Percentiles rank a stretch among this genome's conserved stretches.
Conservation (phyloP, 2,329 filamentous ascomycete genomes). For the Colletotrichum costaricense region DNA sequence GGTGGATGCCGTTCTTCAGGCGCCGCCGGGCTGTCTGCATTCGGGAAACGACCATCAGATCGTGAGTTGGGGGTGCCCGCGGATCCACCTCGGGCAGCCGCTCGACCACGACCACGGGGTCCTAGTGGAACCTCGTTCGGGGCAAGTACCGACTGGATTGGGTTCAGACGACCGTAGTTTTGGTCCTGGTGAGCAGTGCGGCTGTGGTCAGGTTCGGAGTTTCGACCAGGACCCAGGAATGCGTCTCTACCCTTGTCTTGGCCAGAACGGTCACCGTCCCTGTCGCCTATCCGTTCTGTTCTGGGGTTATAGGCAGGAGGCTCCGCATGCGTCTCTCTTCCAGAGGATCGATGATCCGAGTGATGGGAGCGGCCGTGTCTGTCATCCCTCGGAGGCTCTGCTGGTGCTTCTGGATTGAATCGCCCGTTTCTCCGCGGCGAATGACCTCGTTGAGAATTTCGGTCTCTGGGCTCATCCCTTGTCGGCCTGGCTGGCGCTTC, state of each 20-base stretch:
- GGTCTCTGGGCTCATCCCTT: constrained; percentile 53
- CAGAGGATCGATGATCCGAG: constrained; percentile 44
- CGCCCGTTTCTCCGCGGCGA: constrained; percentile 63
- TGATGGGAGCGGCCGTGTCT: constrained; percentile 57
- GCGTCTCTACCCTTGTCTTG: constrained; percentile 55
- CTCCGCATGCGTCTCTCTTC: constrained; percentile 47
- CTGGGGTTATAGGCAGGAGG: constrained; percentile 38
- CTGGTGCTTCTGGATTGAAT: constrained; percentile 43
- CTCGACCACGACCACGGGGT: constrained; percentile 63
- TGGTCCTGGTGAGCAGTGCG: constrained; percentile 66
- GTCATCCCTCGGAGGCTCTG: constrained; percentile 58
- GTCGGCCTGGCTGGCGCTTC: constrained; percentile 48
- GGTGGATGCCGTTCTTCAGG: constrained; percentile 62
- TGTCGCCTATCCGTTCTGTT: constrained; percentile 54
- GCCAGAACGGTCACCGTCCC: constrained; percentile 51
- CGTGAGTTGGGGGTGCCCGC: constrained; percentile 51
- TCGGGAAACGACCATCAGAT: constrained; percentile 55
- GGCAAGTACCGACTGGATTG: constrained; percentile 54
- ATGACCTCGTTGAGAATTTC: constrained; percentile 49
- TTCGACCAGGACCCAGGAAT: constrained; percentile 51
- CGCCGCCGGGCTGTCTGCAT: constrained; percentile 55
- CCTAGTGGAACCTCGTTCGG: constrained; percentile 64
- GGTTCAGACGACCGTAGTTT: constrained; percentile 71
- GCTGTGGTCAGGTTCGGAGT: constrained; percentile 62
- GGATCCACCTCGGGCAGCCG: constrained; percentile 50